Evolutionary conservation across 1,284 basidiomycete genomes (phyloP).

Genomic region (Chondrostereum purpureum): DNA sequence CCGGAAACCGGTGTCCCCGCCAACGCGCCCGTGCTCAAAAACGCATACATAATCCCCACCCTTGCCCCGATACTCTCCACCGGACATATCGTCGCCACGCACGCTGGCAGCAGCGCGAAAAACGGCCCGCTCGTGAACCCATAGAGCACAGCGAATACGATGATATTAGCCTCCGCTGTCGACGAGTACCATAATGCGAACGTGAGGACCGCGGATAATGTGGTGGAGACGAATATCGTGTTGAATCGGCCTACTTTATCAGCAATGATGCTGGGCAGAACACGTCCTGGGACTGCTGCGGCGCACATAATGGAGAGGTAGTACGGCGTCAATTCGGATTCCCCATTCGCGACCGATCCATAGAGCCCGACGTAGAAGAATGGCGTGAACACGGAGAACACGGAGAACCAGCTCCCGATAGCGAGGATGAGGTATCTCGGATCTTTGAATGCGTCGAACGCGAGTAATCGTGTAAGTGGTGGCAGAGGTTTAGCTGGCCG

Average conservation of each 20-base stretch:
- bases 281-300: conserved; percentile 19
- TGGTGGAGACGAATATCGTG: conserved; percentile 15
- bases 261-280: conserved; percentile 18
- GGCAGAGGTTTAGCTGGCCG: conserved; percentile 20
- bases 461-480: conserved; percentile 15
- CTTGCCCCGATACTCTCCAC: conserved; percentile 21
- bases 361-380: conserved; percentile 22
- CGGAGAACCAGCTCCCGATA: conserved; percentile 19
- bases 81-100: conserved; percentile 20
- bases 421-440: conserved; percentile 16
- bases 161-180: conserved; percentile 15
- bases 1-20: conserved; percentile 19
- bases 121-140: conserved; percentile 21
- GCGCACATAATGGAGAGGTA: conserved; percentile 20
- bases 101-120: conserved; percentile 20
- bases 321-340: conserved; percentile 16
- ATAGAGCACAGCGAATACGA: conserved; percentile 19
- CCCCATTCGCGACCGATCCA: conserved; percentile 13
- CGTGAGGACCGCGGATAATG: conserved; percentile 16
- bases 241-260: conserved; percentile 20
- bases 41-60: conserved; percentile 13
- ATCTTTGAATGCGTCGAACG: conserved; percentile 20
- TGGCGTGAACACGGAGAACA: conserved; percentile 21
- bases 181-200: conserved; percentile 22
- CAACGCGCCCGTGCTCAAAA: conserved; percentile 17